Conservation (phyloP, 371 early-diverging fungal genomes). For the Saksenaea oblongispora region DNA sequence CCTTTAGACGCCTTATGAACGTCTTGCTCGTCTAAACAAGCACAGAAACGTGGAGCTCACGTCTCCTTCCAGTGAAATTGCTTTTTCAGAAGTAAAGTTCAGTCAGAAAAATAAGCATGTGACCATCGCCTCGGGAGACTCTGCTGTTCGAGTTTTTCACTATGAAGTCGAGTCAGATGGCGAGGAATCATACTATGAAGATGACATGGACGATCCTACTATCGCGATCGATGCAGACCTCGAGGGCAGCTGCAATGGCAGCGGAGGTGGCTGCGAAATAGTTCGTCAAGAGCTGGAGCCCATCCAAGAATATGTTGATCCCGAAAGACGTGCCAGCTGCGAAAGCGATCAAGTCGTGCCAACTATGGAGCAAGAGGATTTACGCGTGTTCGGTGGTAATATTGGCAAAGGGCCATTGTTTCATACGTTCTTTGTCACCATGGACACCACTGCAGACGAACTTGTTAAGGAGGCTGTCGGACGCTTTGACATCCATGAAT, state of each 20-base stretch:
- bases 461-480: slow-evolving; percentile 47
- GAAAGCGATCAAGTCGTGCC: not conserved
- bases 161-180: slow-evolving; percentile 48
- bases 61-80: slow-evolving; percentile 15
- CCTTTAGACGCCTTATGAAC: slow-evolving; percentile 81
- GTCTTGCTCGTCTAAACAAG: slow-evolving; percentile 87
- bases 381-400: slow-evolving; percentile 62
- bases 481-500: slow-evolving; percentile 40
- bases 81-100: slow-evolving; percentile 3
- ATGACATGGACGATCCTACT: slow-evolving; percentile 15
- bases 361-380: slow-evolving; percentile 6
- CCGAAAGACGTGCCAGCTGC: not conserved
- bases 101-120: slow-evolving; percentile 23
- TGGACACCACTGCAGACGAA: slow-evolving; percentile 52
- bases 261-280: not conserved
- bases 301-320: not conserved
- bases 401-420: slow-evolving; percentile 59
- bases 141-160: slow-evolving; percentile 29
- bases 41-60: slow-evolving; percentile 78
- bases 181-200: slow-evolving; percentile 38
- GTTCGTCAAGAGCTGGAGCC: not conserved
- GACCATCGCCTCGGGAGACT: slow-evolving; percentile 32
- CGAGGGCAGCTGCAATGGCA: slow-evolving; percentile 10
- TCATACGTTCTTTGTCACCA: slow-evolving; percentile 48
- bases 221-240: slow-evolving; percentile 2